Evolutionary conservation across 2,329 filamentous ascomycete species (phyloP), one percentile per base, ranked within the genome.

Genomic region (Botrytis porri): DNA sequence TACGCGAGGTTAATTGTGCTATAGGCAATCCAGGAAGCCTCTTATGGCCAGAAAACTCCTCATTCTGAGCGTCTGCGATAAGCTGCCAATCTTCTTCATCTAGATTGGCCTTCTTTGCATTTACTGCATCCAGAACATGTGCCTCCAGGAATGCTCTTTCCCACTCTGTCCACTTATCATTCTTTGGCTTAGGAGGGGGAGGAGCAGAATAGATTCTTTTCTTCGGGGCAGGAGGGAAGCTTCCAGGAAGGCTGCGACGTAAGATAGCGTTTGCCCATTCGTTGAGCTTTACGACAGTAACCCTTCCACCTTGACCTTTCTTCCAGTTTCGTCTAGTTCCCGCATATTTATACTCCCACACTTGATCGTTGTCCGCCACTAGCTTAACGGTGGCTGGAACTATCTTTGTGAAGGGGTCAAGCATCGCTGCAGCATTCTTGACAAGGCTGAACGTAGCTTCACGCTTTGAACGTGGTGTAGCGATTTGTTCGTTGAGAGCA

Each of bases 161-260:
- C 45, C n/a, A 43, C 32, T 41, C 37, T 18, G 70, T 71, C 70
- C 70, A 71, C 29, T 67, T 67, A 8, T 67, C 64, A n/a, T 16
- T 9, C 35, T 54, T 67, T 29, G 16, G 64, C 4, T 29, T 54
- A 8, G 48, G 7, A 1, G 25, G 45, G 4, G 16, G 22, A 18
- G 32, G 39, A n/a, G 12, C 35, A 35, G 41, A 51, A 54, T 29
- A 54, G n/a, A 54, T 3, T 22, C 20, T 25, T 18, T 57, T 29
- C 20, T 39, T 71, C 8, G 16, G 12, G 5, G 3, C 29, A 22
- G 37, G 6, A 66, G 70, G 62, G 22, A 71, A 71, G 8, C 43
- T 22, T 16, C 37, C 22, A 12, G 62, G 70, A 37, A 67, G 29
- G 66, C 70, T 71, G 25, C 62, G 61, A 51, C 48, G 45, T 25